Evolutionary conservation across 345 rosid species (phyloP), one percentile per base, ranked within the genome.

Genomic region (Ceriops tagal): DNA sequence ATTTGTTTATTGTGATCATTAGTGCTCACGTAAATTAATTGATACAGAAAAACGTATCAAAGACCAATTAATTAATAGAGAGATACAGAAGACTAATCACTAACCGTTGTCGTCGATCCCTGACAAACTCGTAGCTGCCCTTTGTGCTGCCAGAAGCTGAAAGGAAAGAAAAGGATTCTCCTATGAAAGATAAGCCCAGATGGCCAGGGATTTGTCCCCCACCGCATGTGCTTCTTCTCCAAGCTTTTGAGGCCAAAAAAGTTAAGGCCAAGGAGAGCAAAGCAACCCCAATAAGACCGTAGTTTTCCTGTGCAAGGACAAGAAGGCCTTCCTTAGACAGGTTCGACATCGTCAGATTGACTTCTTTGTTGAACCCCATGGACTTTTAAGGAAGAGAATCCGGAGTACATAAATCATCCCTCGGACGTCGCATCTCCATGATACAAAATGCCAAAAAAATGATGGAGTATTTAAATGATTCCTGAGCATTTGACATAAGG

Each of bases 41-140:
- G 26, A 24, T 24, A 24, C 26, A 24, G 26, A 24, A 24, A 24
- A 24, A 24, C 26, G 26, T 24, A 24, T 24, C 26, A 24, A 24
- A 24, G 26, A 24, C 26, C 26, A 24, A 8, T 35, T 9, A 35
- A 6, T 35, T 7, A 8, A 35, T 35, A 8, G 10, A 8, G 43
- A 35, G 43, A 35, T 6, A 11, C 43, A 35, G 34, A 61, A 32
- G 10, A 52, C 8, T 31, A 24, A 71, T 34, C 31, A 79, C 87
- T 70, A 32, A 86, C 91, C 85, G 10, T 10, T 57, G 58, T 72
- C 88, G 74, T 39, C 91, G 73, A 61, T 68, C 75, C 59, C 69
- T 81, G 62, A 86, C 85, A 20, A 86, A 86, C 6, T 84, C 80
- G 59, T 86, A 86, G 71, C 83, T 77, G 0, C 88, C 91, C 58